These are phyloP conservation scores for Chrysanthemum seticuspe DNA, from an alignment of 129 eudicot genomes.

Conservation along the genomic window DNA sequence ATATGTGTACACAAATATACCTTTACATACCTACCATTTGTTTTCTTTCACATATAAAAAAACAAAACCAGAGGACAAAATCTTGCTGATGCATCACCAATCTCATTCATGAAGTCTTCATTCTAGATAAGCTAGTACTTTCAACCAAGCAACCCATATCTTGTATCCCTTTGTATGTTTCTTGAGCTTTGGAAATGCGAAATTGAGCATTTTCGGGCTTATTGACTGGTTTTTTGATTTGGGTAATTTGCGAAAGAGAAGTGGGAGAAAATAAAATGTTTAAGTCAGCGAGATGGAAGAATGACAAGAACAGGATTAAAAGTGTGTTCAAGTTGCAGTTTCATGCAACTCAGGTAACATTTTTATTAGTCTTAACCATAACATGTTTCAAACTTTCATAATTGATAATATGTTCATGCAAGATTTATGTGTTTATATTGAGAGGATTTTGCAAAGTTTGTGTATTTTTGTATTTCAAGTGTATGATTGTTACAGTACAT, in stretches of 20 bases:
- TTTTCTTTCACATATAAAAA: not conserved
- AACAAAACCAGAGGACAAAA: not conserved
- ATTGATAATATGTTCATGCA: no score
- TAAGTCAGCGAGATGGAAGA: constrained; percentile 61
- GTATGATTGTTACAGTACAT: no score
- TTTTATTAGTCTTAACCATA: not conserved
- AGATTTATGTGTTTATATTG: no score
- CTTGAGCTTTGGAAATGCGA: not conserved
- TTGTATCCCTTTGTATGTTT: not conserved
- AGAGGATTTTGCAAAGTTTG: no score
- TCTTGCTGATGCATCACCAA: constrained; percentile 4
- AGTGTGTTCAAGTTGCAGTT: constrained; percentile 75
- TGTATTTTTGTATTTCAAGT: no score
- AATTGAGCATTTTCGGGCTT: not conserved
- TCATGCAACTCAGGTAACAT: constrained; percentile 85
- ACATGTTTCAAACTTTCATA: not conserved
- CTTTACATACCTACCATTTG: constrained; percentile 4
- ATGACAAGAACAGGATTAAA: constrained; percentile 74
- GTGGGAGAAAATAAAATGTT: constrained; percentile 45
- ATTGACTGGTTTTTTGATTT: not conserved
- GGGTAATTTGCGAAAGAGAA: not conserved
- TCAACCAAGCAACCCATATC: no score
- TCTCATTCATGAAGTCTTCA: constrained; percentile 21
- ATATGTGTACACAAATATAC: not conserved
- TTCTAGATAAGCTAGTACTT: not conserved